Base-by-base conservation (phyloP, 257 asterid genomes). In the Parsonsia alboflavescens region DNA sequence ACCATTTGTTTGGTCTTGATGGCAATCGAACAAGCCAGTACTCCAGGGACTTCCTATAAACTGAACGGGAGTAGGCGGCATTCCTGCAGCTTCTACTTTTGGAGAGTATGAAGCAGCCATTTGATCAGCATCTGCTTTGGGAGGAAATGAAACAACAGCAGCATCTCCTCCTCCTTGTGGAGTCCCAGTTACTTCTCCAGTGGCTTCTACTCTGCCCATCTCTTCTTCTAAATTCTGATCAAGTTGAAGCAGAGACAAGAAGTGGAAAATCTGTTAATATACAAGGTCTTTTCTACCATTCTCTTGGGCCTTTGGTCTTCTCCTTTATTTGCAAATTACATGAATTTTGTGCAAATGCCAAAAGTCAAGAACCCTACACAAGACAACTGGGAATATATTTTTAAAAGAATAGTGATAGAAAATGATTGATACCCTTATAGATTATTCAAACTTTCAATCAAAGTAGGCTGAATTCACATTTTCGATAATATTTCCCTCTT, bases 21-120 rank as follows among this genome's bases (percentile, higher is more conserved):
- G 72, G 73, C 85, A 82, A 59, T 82, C 85, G 45, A 82, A 82
- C 44, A 82, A 63, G 56, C 79, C 72, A 10, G 85, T 82, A 71
- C 62, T 72, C 85, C 85, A 82, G 3, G 76, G 83, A 49, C 56
- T 56, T 26, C 83, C 85, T 7, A 72, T 22, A 13, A 76, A 66
- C 42, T 68, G 22, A 13, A 66, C 61, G 30, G 44, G 48, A 46
- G 73, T 21, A 36, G 70, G 64, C 42, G 17, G 9, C n/a, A n/a
- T n/a, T 11, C 5, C 46, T 76, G n/a, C n/a, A n/a, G 46, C 73
- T 61, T 26, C 75, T 53, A n/a, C 70, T 2, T 17, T 61, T 73
- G 45, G 61, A 59, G 69, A 57, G 21, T 26, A 28, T 36, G 65
- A 50, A n/a, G n/a, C n/a, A 13, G 6, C 74, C 12, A 57, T 53